These are phyloP conservation scores for Alternaria sp. DNA, from an alignment of 2,329 filamentous ascomycete genomes.

Conservation along the genomic window DNA sequence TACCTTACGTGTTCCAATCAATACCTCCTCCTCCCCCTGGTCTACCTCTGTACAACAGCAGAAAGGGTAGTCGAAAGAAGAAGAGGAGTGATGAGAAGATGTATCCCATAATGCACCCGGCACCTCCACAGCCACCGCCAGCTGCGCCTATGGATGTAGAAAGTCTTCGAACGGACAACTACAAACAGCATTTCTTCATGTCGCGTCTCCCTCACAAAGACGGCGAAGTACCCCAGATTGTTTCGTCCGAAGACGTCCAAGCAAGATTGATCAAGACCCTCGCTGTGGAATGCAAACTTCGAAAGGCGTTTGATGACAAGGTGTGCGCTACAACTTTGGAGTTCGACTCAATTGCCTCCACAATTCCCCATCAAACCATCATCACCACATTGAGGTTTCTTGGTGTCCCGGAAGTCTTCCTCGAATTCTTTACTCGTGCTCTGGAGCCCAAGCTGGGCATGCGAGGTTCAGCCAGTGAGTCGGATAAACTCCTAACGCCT, in stretches of 20 bases:
- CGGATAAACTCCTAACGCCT: constrained; percentile 24
- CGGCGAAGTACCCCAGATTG: constrained; percentile 8
- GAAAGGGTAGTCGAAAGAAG: neutral
- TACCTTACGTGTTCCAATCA: neutral
- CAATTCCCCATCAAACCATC: constrained; percentile 66
- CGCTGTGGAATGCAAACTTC: constrained; percentile 29
- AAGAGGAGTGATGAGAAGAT: neutral
- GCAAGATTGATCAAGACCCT: constrained; percentile 34
- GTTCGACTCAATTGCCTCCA: constrained; percentile 62
- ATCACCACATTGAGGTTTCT: constrained; percentile 64
- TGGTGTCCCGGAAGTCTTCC: constrained; percentile 63
- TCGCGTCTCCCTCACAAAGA: constrained; percentile 26
- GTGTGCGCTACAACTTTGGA: constrained; percentile 14
- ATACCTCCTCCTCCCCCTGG: neutral
- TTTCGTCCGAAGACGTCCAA: constrained; percentile 18
- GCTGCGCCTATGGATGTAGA: constrained; percentile 9
- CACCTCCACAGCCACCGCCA: neutral
- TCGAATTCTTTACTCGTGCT: constrained; percentile 66
- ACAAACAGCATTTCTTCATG: constrained; percentile 33
- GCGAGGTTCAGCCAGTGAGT: constrained; percentile 26
- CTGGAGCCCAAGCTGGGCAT: constrained; percentile 34
- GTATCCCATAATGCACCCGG: neutral
- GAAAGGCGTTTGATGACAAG: constrained; percentile 25
- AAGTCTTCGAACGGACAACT: constrained; percentile 14
- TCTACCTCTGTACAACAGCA: neutral